Evolutionary conservation across 257 asterid genomes (phyloP), one percentile per base, ranked within the genome.

Genomic region (Primulina huaijiensis): DNA sequence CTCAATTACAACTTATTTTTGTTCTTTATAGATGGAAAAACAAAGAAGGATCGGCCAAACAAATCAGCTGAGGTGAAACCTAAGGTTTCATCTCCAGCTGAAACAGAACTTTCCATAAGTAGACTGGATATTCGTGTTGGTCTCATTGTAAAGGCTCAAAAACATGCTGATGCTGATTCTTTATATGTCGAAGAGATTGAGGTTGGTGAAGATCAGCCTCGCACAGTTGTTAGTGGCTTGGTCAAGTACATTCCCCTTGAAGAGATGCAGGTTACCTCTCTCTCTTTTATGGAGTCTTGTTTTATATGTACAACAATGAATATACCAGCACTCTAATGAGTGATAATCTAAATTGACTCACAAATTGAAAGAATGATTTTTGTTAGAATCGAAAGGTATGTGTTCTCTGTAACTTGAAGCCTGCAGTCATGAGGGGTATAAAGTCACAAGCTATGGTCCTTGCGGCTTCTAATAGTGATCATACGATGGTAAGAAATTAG

Each of bases 361-460:
- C n/a, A 52, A 29, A 25, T 57, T 53, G 17, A 35, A 63, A 65
- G 52, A 25, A 62, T 71, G 66, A 46, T 74, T 17, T 62, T 12
- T 71, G 27, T 69, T 83, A 94, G 99, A 89, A 91, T 70, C 97
- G 97, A 67, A 94, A 83, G 84, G 97, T 94, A 46, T 94, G 99
- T 29, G 96, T 94, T 70, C 96, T 94, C 60, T 94, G 97, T 84
- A 94, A 94, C 88, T 92, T 94, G 80, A 94, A 91, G 77, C 97
- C 99, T 60, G 97, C 86, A 19, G 53, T 76, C 72, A 89, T 91
- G 99, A 88, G 97, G 84, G 97, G 97, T 33, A 82, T 94, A 71
- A 90, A 89, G 79, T 94, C 99, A 70, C 97, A 89, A 55, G 99
- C 97, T 25, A 94, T 94, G 97, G 96, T 94, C 84, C 97, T 91